Conservation (phyloP, 2,329 filamentous ascomycete species). For the Microsporum ferrugineum region DNA sequence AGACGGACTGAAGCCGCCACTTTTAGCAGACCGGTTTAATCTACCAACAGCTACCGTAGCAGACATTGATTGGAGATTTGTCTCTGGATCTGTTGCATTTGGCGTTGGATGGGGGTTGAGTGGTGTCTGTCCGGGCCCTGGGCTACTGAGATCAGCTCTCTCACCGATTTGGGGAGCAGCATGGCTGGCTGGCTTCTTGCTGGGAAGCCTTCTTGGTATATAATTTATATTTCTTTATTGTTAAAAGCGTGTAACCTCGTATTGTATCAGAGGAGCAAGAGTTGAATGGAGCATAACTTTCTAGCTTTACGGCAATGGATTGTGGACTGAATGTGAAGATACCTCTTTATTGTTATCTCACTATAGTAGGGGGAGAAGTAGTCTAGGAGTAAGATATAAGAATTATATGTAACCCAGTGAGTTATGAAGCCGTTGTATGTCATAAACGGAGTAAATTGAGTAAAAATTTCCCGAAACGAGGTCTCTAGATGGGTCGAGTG, state of each 20-base stretch:
- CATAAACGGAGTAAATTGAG: background rate
- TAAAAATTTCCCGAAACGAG: background rate
- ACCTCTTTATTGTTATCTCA: too few species aligned
- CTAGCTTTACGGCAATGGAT: too few species aligned
- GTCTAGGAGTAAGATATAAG: too few species aligned
- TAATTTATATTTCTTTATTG: slow-evolving; percentile 9
- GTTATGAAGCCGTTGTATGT: background rate
- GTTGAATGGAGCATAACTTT: too few species aligned
- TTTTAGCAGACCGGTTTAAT: slow-evolving; percentile 32
- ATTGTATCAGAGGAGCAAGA: too few species aligned
- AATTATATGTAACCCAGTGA: background rate
- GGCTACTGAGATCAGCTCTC: slow-evolving; percentile 35
- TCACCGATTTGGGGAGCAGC: slow-evolving; percentile 39
- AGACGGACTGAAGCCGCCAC: slow-evolving; percentile 27
- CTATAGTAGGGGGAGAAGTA: too few species aligned
- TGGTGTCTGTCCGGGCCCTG: slow-evolving; percentile 44
- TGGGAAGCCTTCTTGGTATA: slow-evolving; percentile 28
- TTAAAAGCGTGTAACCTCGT: background rate
- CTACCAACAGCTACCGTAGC: slow-evolving; percentile 36
- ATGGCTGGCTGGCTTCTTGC: slow-evolving; percentile 39
- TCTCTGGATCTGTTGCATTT: slow-evolving; percentile 38
- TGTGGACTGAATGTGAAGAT: too few species aligned
- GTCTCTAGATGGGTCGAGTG: background rate
- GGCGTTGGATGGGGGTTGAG: slow-evolving; percentile 42
- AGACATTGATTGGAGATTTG: slow-evolving; percentile 40